phyloP scores from a whole-genome alignment of 2,329 filamentous ascomycete species.

The Nemania bipapillata region DNA sequence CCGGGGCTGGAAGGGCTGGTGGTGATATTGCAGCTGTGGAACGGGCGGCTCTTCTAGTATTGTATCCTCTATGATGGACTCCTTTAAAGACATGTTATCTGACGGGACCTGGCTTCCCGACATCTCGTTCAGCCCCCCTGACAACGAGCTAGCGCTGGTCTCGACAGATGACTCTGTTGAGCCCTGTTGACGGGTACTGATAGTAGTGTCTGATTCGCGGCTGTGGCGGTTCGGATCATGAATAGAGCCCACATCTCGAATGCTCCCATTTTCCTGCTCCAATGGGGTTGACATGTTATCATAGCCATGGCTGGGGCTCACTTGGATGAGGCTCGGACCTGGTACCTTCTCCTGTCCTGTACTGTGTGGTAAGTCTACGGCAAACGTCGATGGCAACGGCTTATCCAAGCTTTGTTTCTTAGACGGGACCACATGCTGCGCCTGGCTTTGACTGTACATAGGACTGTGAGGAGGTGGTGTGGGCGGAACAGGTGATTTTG shows the following conservation, averaged over 20 bases:
- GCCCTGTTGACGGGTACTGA: slow-evolving; percentile 61
- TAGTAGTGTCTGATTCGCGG: slow-evolving; percentile 64
- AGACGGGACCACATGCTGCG: slow-evolving; percentile 32
- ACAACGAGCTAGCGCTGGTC: slow-evolving; percentile 68
- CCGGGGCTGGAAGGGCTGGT: slow-evolving; percentile 59
- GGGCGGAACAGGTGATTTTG: slow-evolving; percentile 52
- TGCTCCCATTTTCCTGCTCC: slow-evolving; percentile 40
- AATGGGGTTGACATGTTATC: slow-evolving; percentile 22
- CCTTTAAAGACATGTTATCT: slow-evolving; percentile 61
- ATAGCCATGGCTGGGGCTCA: slow-evolving; percentile 36
- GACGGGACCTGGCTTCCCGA: slow-evolving; percentile 56
- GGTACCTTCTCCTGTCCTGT: slow-evolving; percentile 39
- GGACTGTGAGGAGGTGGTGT: slow-evolving; percentile 55
- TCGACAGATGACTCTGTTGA: slow-evolving; percentile 65
- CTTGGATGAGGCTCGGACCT: slow-evolving; percentile 35
- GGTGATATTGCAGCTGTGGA: slow-evolving; percentile 71
- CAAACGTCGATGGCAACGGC: slow-evolving; percentile 37
- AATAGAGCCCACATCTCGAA: slow-evolving; percentile 38
- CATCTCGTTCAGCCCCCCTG: slow-evolving; percentile 60
- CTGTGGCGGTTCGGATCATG: slow-evolving; percentile 59
- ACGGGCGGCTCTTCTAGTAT: slow-evolving; percentile 58
- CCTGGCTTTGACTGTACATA: slow-evolving; percentile 38
- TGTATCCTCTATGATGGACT: slow-evolving; percentile 62
- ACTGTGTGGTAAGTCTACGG: slow-evolving; percentile 42
- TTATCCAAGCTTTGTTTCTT: slow-evolving; percentile 37